Conservation (phyloP, 2,329 filamentous ascomycete species). For the Huntiella abstrusa region DNA sequence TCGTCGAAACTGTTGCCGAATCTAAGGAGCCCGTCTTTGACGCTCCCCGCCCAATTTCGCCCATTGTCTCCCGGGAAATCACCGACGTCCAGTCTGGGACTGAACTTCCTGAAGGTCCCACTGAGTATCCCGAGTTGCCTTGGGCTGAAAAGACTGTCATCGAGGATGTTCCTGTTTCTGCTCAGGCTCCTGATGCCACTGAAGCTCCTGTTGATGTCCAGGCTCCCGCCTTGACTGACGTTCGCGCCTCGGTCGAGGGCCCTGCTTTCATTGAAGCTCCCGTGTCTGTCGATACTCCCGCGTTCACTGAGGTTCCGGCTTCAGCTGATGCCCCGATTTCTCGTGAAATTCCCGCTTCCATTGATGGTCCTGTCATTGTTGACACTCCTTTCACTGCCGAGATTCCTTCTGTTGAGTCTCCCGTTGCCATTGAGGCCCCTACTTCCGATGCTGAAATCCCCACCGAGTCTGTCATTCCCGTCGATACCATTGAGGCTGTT, state of each 20-base stretch:
- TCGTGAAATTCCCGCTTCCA: too few relatives aligned
- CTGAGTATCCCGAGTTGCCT: too few relatives aligned
- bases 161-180: neutral
- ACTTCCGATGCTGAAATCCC: too few relatives aligned
- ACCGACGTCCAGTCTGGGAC: too few relatives aligned
- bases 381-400: neutral
- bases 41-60: neutral
- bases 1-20: neutral
- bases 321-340: neutral
- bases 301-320: neutral
- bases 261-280: neutral
- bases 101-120: neutral
- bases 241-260: neutral
- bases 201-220: neutral
- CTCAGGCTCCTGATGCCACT: neutral
- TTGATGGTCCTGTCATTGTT: too few relatives aligned
- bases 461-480: neutral
- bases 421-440: too few relatives aligned
- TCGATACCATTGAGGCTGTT: neutral
- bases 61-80: neutral
- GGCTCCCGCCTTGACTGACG: too few relatives aligned
- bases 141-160: neutral
- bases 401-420: neutral
- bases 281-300: neutral
- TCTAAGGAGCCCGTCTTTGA: neutral